Evolutionary conservation across 2,329 filamentous ascomycete genomes (phyloP).

Genomic region (Rhexocercosporidium sp.): DNA sequence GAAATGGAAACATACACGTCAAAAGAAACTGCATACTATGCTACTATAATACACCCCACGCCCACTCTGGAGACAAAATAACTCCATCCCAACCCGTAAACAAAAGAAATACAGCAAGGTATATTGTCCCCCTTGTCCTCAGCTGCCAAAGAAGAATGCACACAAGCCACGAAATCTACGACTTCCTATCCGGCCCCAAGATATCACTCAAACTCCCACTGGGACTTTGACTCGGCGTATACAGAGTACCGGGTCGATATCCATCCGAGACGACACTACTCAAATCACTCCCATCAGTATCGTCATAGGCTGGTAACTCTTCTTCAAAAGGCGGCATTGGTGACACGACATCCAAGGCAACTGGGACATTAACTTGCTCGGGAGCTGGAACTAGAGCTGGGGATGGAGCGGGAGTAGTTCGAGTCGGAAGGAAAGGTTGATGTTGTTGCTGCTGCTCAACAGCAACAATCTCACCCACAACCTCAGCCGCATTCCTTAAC

Average conservation of each 20-base stretch:
- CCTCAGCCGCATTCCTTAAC: constrained; percentile 31
- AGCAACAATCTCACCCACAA: constrained; percentile 35
- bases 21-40: no score
- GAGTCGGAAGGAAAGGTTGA: not conserved
- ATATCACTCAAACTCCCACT: constrained; percentile 37
- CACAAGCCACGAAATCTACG: constrained; percentile 13
- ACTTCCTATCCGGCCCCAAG: constrained; percentile 35
- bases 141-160: not conserved
- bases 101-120: constrained; percentile 14
- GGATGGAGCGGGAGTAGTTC: not conserved
- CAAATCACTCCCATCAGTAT: constrained; percentile 35
- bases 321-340: constrained; percentile 28
- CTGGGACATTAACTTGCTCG: constrained; percentile 4
- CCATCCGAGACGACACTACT: constrained; percentile 37
- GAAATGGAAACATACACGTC: no score
- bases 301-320: constrained; percentile 38
- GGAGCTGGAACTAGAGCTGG: not conserved
- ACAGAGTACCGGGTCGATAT: constrained; percentile 35
- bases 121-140: constrained; percentile 3
- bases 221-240: constrained; percentile 29
- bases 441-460: constrained; percentile 17
- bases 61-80: no score
- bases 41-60: no score
- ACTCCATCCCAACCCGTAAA: constrained; percentile 1
- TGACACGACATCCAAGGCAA: not conserved